Evolutionary conservation across 192 early-diverging fungal species (phyloP).

Genomic region (Mortierella hygrophila): DNA sequence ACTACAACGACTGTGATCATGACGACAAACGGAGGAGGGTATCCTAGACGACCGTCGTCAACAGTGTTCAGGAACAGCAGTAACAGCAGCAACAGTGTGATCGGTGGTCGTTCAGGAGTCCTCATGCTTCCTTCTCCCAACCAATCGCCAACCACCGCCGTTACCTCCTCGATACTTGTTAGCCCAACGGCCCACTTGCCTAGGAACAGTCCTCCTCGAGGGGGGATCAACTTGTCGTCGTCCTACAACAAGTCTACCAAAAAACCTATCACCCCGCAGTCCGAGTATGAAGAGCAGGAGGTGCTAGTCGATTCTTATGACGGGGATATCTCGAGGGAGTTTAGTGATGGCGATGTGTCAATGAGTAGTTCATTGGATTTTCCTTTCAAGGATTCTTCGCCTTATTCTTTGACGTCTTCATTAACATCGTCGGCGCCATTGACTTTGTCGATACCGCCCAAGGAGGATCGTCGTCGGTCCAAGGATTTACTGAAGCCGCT

Average conservation of each 20-base stretch:
- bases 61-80: neutral
- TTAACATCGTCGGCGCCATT: neutral
- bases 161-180: neutral
- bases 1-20: conserved; percentile 3
- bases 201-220: conserved; percentile 2
- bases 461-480: neutral
- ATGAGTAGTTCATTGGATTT: neutral
- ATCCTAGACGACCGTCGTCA: neutral
- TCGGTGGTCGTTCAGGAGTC: neutral
- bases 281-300: conserved; percentile 36
- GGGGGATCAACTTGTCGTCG: neutral
- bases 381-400: neutral
- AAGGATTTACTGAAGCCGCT: neutral
- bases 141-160: neutral
- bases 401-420: neutral
- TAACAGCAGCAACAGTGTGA: neutral
- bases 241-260: neutral
- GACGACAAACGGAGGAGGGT: neutral
- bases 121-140: conserved; percentile 5
- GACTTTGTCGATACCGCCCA: neutral
- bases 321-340: neutral
- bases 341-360: neutral
- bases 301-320: conserved; percentile 31
- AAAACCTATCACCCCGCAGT: neutral
- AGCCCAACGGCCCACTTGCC: neutral